A percentile compares a stretch with the other conserved stretches of the same genome.
Evolutionary conservation across 2,329 filamentous ascomycete genomes (phyloP).

Genomic region (Torrubiella hemipterigena): DNA sequence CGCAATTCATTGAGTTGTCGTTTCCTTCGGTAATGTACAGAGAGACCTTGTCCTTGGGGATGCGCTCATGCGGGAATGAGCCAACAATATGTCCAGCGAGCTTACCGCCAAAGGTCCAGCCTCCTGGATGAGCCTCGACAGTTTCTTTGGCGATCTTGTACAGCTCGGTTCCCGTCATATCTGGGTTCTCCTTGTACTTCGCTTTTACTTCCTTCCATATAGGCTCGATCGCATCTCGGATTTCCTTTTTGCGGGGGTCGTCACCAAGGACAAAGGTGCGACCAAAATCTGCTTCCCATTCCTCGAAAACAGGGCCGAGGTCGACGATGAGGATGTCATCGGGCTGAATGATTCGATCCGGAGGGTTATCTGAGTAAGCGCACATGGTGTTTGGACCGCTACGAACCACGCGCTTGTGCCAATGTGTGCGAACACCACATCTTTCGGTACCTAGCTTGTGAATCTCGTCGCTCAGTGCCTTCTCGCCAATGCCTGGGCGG

Average conservation of each 20-base stretch:
- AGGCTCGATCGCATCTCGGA: constrained; percentile 33
- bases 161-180: constrained; percentile 35
- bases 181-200: constrained; percentile 21
- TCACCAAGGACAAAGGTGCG: constrained; percentile 37
- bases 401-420: constrained; percentile 39
- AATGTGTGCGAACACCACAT: constrained; percentile 32
- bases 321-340: constrained; percentile 41
- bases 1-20: constrained; percentile 22
- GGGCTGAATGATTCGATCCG: constrained; percentile 30
- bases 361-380: constrained; percentile 35
- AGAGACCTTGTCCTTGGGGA: constrained; percentile 30
- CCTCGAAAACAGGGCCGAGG: constrained; percentile 38
- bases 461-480: constrained; percentile 32
- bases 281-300: constrained; percentile 41
- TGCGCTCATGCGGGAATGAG: constrained; percentile 37
- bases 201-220: constrained; percentile 31
- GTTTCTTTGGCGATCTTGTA: constrained; percentile 28
- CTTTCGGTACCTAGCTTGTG: constrained; percentile 17
- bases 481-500: constrained; percentile 34
- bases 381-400: constrained; percentile 35
- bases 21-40: constrained; percentile 34
- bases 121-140: constrained; percentile 23
- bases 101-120: constrained; percentile 30
- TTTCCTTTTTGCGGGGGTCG: constrained; percentile 28
- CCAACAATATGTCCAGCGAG: constrained; percentile 37